Conservation (phyloP, 805 yeast species). For the Saccharomycopsis sp. region DNA sequence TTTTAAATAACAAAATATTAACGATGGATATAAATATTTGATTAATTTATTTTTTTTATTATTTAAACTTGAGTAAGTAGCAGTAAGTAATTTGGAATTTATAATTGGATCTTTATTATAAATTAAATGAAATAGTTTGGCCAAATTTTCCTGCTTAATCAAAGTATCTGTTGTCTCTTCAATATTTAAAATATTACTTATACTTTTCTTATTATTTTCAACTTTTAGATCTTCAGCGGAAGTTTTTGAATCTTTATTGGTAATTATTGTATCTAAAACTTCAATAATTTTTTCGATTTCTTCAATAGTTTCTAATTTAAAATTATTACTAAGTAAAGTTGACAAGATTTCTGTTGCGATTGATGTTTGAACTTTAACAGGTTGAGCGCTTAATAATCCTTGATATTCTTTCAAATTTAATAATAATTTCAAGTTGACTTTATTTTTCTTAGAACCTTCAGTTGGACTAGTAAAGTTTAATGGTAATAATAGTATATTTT, state of each 20-base stretch:
- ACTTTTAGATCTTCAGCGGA: slow-evolving; percentile 20
- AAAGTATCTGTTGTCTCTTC: slow-evolving; percentile 21
- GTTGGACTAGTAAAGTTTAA: slow-evolving; percentile 26
- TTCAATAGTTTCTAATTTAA: slow-evolving; percentile 30
- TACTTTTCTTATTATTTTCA: slow-evolving; percentile 12
- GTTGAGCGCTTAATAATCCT: slow-evolving; percentile 44
- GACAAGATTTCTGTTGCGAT: slow-evolving; percentile 55
- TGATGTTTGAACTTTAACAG: slow-evolving; percentile 38
- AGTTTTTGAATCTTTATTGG: slow-evolving; percentile 21
- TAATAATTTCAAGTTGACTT: slow-evolving; percentile 22
- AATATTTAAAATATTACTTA: slow-evolving; percentile 22
- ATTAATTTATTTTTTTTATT: slow-evolving; percentile 45
- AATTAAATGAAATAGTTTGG: slow-evolving; percentile 60
- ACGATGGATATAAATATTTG: slow-evolving; percentile 64
- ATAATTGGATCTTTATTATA: slow-evolving; percentile 36
- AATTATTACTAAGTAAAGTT: slow-evolving; percentile 35
- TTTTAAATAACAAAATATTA: slow-evolving; percentile 53
- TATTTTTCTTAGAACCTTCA: slow-evolving; percentile 6
- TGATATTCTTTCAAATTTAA: slow-evolving; percentile 39
- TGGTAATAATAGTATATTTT: slow-evolving; percentile 39
- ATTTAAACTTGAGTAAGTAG: slow-evolving; percentile 35
- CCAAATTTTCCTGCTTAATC: slow-evolving; percentile 47
- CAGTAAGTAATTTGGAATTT: slow-evolving; percentile 36
- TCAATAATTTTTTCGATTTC: slow-evolving; percentile 53
- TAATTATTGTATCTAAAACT: slow-evolving; percentile 45